These are phyloP conservation scores for Westerdykella sp. DNA, from an alignment of 2,329 filamentous ascomycete species.

Conservation along the genomic window DNA sequence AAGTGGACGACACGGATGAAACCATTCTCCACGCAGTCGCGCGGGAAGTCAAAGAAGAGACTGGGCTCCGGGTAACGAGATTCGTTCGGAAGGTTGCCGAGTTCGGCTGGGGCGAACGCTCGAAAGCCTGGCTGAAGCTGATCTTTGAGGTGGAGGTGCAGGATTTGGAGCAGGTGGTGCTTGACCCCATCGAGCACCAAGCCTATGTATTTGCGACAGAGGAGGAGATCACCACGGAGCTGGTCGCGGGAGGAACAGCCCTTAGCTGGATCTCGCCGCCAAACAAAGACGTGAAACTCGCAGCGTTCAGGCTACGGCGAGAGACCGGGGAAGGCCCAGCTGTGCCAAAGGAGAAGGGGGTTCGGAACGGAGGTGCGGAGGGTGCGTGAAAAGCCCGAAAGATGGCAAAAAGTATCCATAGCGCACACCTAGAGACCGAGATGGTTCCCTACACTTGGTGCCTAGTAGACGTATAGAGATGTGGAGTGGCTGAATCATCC, in stretches of 20 bases:
- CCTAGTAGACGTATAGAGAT: neutral
- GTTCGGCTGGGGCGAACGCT: constrained; percentile 19
- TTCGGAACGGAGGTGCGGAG: neutral
- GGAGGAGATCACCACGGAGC: constrained; percentile 32
- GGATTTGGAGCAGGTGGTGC: constrained; percentile 10
- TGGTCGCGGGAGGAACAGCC: constrained; percentile 15
- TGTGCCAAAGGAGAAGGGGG: neutral
- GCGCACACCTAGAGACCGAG: neutral
- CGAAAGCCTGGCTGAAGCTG: constrained; percentile 11
- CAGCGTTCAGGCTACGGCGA: constrained; percentile 25
- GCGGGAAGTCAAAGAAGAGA: constrained; percentile 49
- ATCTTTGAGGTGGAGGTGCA: constrained; percentile 34
- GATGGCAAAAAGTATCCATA: too few relatives aligned
- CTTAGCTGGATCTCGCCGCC: constrained; percentile 27
- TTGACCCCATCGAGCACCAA: constrained; percentile 42
- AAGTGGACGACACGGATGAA: constrained; percentile 41
- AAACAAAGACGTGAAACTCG: constrained; percentile 31
- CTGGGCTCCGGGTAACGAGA: constrained; percentile 41
- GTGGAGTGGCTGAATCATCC: neutral
- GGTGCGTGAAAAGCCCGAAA: neutral
- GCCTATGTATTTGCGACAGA: constrained; percentile 36
- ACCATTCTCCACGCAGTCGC: constrained; percentile 46
- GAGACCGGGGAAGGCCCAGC: constrained; percentile 4
- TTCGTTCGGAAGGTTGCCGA: constrained; percentile 41
- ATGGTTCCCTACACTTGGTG: neutral